Evolutionary conservation across 2,329 filamentous ascomycete genomes (phyloP).

Genomic region (Xylaria sp.): DNA sequence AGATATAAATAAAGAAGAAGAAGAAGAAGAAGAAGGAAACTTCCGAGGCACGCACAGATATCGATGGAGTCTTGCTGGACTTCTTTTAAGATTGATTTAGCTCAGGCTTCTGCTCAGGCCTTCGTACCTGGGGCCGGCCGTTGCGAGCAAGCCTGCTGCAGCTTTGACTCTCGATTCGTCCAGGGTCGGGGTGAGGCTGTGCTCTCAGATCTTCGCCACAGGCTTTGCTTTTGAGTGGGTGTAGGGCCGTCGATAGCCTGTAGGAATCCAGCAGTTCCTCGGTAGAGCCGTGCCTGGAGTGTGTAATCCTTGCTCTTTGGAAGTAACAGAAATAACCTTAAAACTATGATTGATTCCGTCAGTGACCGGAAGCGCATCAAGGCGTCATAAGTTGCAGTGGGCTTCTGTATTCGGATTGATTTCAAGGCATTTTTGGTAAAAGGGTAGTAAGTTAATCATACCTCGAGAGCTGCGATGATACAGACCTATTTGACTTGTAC

Average conservation of each 20-base stretch:
- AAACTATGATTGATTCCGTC: background rate
- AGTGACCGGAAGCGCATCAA: background rate
- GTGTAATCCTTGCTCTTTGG: background rate
- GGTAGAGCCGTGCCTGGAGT: background rate
- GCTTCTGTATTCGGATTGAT: background rate
- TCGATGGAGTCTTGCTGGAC: slow-evolving; percentile 2
- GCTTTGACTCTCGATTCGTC: background rate
- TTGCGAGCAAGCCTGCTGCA: background rate
- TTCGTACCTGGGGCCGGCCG: slow-evolving; percentile 11
- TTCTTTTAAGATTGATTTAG: background rate
- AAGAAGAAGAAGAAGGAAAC: too few relatives aligned
- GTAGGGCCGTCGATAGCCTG: too few relatives aligned
- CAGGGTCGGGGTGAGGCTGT: slow-evolving; percentile 15
- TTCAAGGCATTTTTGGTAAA: background rate
- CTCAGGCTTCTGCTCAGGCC: background rate
- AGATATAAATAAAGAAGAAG: background rate
- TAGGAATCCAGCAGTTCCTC: background rate
- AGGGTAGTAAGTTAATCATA: too few relatives aligned
- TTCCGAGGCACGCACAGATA: slow-evolving; percentile 14
- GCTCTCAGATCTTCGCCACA: slow-evolving; percentile 18
- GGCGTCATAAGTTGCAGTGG: background rate
- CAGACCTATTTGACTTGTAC: too few relatives aligned
- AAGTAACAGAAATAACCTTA: background rate
- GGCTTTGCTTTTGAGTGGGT: background rate
- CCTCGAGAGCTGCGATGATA: too few relatives aligned